Conservation (phyloP, 176 grass and related monocot species). For the Saccharum officinarum region DNA sequence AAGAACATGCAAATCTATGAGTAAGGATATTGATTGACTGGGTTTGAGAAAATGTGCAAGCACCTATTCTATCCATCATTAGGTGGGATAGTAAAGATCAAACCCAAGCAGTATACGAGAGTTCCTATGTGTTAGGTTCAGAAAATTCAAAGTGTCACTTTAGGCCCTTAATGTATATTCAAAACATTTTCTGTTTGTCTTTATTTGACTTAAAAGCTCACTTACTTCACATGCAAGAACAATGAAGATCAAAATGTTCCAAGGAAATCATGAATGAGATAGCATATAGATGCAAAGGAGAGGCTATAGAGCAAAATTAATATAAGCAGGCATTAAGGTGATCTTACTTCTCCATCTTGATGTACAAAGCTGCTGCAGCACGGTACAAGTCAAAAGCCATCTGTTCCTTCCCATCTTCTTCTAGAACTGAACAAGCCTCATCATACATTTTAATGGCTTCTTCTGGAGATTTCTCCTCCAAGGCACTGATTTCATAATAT, state of each 20-base stretch:
- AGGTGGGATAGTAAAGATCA: too few relatives aligned
- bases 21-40: too few relatives aligned
- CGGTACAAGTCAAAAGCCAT: constrained; percentile 99
- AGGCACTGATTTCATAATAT: constrained; percentile 53
- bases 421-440: constrained; percentile 74
- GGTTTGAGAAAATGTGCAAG: too few relatives aligned
- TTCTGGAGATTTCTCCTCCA: constrained; percentile 85
- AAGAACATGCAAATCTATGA: not conserved
- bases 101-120: not conserved
- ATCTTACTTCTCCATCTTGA: constrained; percentile 83
- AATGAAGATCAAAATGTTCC: not conserved
- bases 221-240: not conserved
- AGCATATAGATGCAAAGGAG: not conserved
- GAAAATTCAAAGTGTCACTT: not conserved
- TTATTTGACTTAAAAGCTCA: not conserved
- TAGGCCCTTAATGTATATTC: not conserved
- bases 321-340: not conserved
- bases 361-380: constrained; percentile 60
- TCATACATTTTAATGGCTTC: constrained; percentile 87
- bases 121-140: not conserved
- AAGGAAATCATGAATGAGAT: not conserved
- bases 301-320: not conserved
- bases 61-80: too few relatives aligned
- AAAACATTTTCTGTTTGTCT: not conserved
- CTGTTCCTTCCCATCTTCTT: constrained; percentile 97